Percentiles rank a stretch among this genome's conserved stretches.
These are phyloP conservation scores for Anthostomella pinea DNA, from an alignment of 2,329 filamentous ascomycete species.

Conservation along the genomic window DNA sequence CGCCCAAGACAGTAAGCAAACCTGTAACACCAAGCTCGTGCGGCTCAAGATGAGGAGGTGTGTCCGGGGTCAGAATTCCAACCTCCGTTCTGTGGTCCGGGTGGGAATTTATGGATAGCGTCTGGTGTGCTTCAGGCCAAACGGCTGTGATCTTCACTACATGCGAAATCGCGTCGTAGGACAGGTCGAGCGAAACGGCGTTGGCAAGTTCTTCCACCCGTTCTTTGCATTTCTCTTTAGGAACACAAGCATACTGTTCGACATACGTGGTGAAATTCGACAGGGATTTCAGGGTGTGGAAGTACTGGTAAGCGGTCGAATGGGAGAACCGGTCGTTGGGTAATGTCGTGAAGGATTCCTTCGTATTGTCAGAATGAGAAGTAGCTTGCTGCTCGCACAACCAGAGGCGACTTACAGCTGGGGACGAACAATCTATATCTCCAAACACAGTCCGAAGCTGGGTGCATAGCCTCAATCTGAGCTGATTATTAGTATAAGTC, in stretches of 20 bases:
- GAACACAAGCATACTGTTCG: conserved; percentile 35
- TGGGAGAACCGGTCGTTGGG: conserved; percentile 56
- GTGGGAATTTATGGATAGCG: conserved; percentile 39
- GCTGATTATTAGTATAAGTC: conserved; percentile 18
- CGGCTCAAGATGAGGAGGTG: conserved; percentile 55
- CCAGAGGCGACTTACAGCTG: conserved; percentile 25
- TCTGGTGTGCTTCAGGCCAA: conserved; percentile 52
- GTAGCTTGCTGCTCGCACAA: conserved; percentile 32
- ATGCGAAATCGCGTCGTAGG: conserved; percentile 65
- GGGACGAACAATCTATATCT: conserved; percentile 33
- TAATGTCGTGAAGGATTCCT: conserved; percentile 62
- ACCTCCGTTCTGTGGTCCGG: conserved; percentile 67
- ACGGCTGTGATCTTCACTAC: conserved; percentile 62
- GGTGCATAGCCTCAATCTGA: conserved; percentile 30
- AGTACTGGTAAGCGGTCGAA: conserved; percentile 66
- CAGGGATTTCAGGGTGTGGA: conserved; percentile 60
- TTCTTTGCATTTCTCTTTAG: conserved; percentile 23
- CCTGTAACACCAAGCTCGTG: conserved; percentile 79
- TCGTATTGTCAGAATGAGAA: conserved; percentile 55
- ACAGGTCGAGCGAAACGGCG: conserved; percentile 64
- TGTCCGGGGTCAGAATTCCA: conserved; percentile 69
- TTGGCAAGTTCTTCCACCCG: conserved; percentile 26
- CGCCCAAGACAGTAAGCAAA: conserved; percentile 73
- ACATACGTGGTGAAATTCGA: conserved; percentile 52
- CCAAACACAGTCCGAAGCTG: conserved; percentile 33